A percentile compares a stretch with the other conserved stretches of the same genome.
Conservation (phyloP, 768 basidiomycete species). For the Serendipita sp. region DNA sequence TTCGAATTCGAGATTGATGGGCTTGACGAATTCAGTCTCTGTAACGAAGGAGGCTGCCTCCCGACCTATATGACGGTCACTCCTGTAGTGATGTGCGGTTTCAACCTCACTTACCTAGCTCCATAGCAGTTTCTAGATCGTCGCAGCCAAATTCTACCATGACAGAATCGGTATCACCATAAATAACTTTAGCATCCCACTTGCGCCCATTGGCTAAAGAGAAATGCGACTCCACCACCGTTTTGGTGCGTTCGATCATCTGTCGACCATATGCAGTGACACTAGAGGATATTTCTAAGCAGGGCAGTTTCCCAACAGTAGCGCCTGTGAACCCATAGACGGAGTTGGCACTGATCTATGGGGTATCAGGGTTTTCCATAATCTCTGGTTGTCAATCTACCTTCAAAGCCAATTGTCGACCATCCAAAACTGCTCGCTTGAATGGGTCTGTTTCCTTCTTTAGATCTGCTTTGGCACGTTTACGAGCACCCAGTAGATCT, state of each 20-base stretch:
- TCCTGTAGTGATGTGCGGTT: background rate
- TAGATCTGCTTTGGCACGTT: constrained; percentile 86
- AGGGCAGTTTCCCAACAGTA: constrained; percentile 91
- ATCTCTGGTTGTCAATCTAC: constrained; percentile 23
- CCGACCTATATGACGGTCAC: constrained; percentile 37
- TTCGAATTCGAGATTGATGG: constrained; percentile 98
- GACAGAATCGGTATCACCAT: constrained; percentile 98
- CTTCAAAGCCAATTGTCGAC: constrained; percentile 92
- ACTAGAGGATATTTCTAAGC: constrained; percentile 89
- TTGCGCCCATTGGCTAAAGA: constrained; percentile 68
- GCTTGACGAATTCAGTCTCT: constrained; percentile 67
- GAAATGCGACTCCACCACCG: constrained; percentile 81
- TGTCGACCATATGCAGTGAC: constrained; percentile 92
- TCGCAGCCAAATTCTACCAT: constrained; percentile 94
- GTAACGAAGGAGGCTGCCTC: constrained; percentile 91
- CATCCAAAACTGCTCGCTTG: constrained; percentile 91
- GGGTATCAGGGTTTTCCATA: background rate
- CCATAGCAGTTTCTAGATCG: constrained; percentile 79
- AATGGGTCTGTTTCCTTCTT: constrained; percentile 97
- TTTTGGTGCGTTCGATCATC: constrained; percentile 97
- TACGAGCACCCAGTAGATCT: constrained; percentile 83
- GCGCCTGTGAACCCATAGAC: constrained; percentile 99
- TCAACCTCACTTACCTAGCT: constrained; percentile 44
- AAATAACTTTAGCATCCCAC: constrained; percentile 87
- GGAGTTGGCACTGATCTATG: constrained; percentile 94